Evolutionary conservation across 352 stramenopile genomes (phyloP).

Genomic region (Phytophthora ramorum): DNA sequence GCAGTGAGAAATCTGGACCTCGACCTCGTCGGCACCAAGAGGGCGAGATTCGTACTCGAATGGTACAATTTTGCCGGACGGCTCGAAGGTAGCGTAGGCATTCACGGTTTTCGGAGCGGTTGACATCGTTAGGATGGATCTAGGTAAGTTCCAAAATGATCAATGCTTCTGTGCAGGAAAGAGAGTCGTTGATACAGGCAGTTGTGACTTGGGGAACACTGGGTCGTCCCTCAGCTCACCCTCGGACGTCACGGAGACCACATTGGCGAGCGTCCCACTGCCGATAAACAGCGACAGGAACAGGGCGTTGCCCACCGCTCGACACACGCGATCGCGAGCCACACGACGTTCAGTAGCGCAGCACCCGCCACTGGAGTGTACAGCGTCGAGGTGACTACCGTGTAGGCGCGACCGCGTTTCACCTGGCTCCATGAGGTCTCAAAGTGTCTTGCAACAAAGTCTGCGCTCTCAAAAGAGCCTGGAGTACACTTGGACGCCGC

Average conservation of each 20-base stretch:
- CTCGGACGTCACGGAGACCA: conserved; percentile 7
- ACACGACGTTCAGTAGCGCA: conserved; percentile 16
- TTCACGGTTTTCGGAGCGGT: too few relatives aligned
- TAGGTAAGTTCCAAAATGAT: too few relatives aligned
- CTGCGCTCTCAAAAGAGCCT: conserved; percentile 9
- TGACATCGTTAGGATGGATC: too few relatives aligned
- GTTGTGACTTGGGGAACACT: conserved; percentile 10
- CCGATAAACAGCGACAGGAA: conserved; percentile 26
- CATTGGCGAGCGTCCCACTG: conserved; percentile 22
- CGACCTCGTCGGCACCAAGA: too few relatives aligned
- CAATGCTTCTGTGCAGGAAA: too few relatives aligned
- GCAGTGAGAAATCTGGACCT: too few relatives aligned
- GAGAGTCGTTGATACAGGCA: too few relatives aligned
- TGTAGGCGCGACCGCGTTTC: conserved; percentile 13
- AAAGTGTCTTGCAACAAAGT: conserved; percentile 25
- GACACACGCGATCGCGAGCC: conserved; percentile 24
- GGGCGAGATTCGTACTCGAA: too few relatives aligned
- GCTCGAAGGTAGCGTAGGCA: too few relatives aligned
- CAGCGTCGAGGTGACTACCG: conserved; percentile 28
- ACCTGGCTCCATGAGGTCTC: conserved; percentile 12
- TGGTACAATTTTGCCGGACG: too few relatives aligned
- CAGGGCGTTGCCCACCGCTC: conserved; percentile 15
- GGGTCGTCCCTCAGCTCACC: neutral
- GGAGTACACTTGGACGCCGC: conserved; percentile 11
- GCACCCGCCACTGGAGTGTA: conserved; percentile 8